Percentiles rank a stretch among this genome's conserved stretches.
These are phyloP conservation scores for Clarireedia hainanense DNA, from an alignment of 2,329 filamentous ascomycete species.

Conservation along the genomic window DNA sequence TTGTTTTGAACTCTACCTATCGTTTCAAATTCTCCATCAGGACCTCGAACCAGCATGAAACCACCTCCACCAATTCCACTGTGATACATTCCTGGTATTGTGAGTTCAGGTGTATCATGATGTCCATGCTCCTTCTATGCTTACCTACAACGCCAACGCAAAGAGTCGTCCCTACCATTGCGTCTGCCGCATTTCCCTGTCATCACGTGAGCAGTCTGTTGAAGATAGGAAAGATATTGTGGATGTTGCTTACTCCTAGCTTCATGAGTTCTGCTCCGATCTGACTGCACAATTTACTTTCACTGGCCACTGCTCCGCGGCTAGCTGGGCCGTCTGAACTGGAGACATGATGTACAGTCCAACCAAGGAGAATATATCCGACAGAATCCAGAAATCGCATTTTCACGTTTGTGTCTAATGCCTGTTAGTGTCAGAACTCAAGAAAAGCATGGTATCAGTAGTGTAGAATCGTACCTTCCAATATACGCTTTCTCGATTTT, in stretches of 20 bases:
- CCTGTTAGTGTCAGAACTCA: too few relatives aligned
- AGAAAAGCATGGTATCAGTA: too few relatives aligned
- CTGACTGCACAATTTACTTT: slow-evolving; percentile 43
- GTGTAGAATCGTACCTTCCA: too few relatives aligned
- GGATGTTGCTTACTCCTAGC: slow-evolving; percentile 33
- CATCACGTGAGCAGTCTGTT: slow-evolving; percentile 15
- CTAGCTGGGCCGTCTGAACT: background rate
- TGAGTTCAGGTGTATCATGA: background rate
- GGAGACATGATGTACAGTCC: background rate
- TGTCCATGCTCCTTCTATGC: slow-evolving; percentile 12
- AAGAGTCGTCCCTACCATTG: slow-evolving; percentile 64
- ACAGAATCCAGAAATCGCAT: background rate
- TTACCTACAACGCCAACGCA: slow-evolving; percentile 64
- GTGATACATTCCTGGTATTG: slow-evolving; percentile 58
- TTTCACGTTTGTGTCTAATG: too few relatives aligned
- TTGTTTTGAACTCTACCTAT: slow-evolving; percentile 36
- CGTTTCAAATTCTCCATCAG: slow-evolving; percentile 70
- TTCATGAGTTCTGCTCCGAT: slow-evolving; percentile 43
- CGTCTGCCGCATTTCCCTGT: slow-evolving; percentile 67
- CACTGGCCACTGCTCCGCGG: slow-evolving; percentile 43
- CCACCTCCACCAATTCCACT: slow-evolving; percentile 83
- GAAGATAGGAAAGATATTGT: background rate
- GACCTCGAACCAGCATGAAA: slow-evolving; percentile 72
- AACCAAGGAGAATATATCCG: background rate
- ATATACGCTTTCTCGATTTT: too few relatives aligned